A percentile compares a stretch with the other conserved stretches of the same genome.
Conservation (phyloP, 805 yeast genomes). For the Komagataella pseudopastoris region DNA sequence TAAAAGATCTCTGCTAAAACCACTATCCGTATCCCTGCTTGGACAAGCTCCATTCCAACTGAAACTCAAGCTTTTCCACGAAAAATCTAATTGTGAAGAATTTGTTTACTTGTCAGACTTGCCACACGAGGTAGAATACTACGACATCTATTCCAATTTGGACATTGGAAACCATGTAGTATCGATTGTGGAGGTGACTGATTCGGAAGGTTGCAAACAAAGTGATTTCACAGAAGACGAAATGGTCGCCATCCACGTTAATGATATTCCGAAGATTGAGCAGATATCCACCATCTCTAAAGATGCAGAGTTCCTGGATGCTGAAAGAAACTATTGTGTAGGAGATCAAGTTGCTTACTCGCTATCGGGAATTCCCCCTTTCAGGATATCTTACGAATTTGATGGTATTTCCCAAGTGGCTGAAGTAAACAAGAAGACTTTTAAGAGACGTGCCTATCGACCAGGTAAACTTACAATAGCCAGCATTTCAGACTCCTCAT, state of each 20-base stretch:
- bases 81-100: slow-evolving; percentile 39
- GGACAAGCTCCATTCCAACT: slow-evolving; percentile 56
- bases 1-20: slow-evolving; percentile 19
- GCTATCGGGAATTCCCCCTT: slow-evolving; percentile 71
- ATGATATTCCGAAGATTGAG: slow-evolving; percentile 61
- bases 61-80: slow-evolving; percentile 45
- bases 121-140: slow-evolving; percentile 21
- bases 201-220: slow-evolving; percentile 56
- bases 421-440: slow-evolving; percentile 20
- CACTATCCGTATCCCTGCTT: slow-evolving; percentile 38
- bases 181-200: slow-evolving; percentile 42
- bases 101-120: slow-evolving; percentile 30
- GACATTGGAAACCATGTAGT: slow-evolving; percentile 62
- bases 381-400: slow-evolving; percentile 61
- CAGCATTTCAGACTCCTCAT: slow-evolving; percentile 60
- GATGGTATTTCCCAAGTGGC: slow-evolving; percentile 49
- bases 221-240: slow-evolving; percentile 26
- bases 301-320: slow-evolving; percentile 10
- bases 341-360: slow-evolving; percentile 80
- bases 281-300: slow-evolving; percentile 6
- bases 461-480: slow-evolving; percentile 65
- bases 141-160: slow-evolving; percentile 34
- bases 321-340: slow-evolving; percentile 57
- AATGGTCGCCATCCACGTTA: slow-evolving; percentile 41
- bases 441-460: slow-evolving; percentile 61